A percentile compares a stretch with the other conserved stretches of the same genome.
phyloP scores from a whole-genome alignment of 306 rosid genomes.

The Prosopis cineraria region DNA sequence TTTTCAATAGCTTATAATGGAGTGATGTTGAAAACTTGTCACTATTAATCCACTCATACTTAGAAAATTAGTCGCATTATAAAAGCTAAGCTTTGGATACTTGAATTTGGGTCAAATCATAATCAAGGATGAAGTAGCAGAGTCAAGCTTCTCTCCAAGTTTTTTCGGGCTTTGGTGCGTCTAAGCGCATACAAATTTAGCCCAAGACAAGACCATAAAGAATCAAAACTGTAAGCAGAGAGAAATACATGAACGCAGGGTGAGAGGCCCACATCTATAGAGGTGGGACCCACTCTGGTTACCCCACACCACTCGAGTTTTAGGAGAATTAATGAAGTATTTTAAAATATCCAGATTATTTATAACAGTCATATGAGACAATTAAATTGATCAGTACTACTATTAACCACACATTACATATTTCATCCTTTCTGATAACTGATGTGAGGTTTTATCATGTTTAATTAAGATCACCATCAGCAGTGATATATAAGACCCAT shows the following conservation, averaged over 20 bases:
- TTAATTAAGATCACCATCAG: constrained; percentile 62
- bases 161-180: too few relatives aligned
- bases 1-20: too few relatives aligned
- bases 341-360: not conserved
- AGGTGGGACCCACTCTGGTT: too few relatives aligned
- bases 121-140: not conserved
- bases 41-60: not conserved
- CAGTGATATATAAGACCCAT: constrained; percentile 61
- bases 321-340: not conserved
- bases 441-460: constrained; percentile 10
- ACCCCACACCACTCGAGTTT: too few relatives aligned
- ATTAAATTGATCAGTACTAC: too few relatives aligned
- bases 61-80: too few relatives aligned
- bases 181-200: not conserved
- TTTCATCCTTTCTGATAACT: not conserved
- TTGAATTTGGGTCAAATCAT: not conserved
- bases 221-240: not conserved
- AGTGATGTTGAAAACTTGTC: not conserved
- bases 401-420: not conserved
- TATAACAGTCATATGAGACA: not conserved
- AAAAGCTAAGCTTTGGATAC: not conserved
- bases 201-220: not conserved
- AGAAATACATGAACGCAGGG: too few relatives aligned
- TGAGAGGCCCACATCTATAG: too few relatives aligned
- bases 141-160: too few relatives aligned